A percentile compares a stretch with the other conserved stretches of the same genome.
phyloP scores from a whole-genome alignment of 768 basidiomycete species.

The Strobilomyces dryophilus region DNA sequence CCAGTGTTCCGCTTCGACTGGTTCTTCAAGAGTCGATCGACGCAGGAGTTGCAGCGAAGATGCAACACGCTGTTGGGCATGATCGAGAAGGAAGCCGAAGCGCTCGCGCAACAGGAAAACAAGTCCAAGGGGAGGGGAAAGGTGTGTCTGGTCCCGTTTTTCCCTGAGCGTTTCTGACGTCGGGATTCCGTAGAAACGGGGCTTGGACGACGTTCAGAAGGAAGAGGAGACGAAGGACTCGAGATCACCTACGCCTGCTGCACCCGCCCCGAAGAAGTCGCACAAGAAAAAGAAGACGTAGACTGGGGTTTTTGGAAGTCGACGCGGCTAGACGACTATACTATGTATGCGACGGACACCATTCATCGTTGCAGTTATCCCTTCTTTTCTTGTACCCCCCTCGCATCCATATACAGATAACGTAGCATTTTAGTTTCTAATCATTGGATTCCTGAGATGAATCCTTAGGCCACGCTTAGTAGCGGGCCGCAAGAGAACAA shows the following conservation, averaged over 20 bases:
- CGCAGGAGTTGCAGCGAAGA: slow-evolving; percentile 82
- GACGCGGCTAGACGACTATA: too few species aligned
- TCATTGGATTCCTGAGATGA: too few species aligned
- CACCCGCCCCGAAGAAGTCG: too few species aligned
- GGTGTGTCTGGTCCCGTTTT: slow-evolving; percentile 36
- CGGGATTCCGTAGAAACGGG: slow-evolving; percentile 52
- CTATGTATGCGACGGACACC: too few species aligned
- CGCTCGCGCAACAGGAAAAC: slow-evolving; percentile 61
- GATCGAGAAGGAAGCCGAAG: slow-evolving; percentile 87
- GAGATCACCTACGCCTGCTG: slow-evolving; percentile 45
- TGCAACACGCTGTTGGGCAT: slow-evolving; percentile 85
- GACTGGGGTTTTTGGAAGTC: too few species aligned
- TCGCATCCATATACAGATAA: too few species aligned
- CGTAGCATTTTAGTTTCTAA: too few species aligned
- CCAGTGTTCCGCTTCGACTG: slow-evolving; percentile 82
- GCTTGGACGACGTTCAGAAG: slow-evolving; percentile 62
- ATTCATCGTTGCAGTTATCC: too few species aligned
- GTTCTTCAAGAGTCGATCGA: slow-evolving; percentile 94
- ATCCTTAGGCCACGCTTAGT: too few species aligned
- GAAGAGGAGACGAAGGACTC: slow-evolving; percentile 47
- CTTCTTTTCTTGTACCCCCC: too few species aligned
- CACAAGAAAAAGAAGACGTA: too few species aligned
- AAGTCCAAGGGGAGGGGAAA: slow-evolving; percentile 66
- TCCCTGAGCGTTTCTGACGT: neutral
- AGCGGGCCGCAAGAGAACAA: too few species aligned